A percentile compares a stretch with the other conserved stretches of the same genome.
Evolutionary conservation across 768 basidiomycete genomes (phyloP).

Genomic region (Coprinellus micaceus): DNA sequence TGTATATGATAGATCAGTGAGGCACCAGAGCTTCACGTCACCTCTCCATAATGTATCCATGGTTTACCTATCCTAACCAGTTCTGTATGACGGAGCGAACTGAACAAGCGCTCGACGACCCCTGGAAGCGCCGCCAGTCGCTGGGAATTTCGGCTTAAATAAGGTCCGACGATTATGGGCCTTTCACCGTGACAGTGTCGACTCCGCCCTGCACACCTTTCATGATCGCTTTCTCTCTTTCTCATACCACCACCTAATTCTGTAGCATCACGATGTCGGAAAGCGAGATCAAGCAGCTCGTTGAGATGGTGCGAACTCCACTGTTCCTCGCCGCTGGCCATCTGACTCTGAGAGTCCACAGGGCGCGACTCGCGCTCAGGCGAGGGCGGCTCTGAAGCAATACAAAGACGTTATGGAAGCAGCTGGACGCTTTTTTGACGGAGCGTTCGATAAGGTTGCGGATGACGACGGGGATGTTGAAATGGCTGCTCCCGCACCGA

Average conservation of each 20-base stretch:
- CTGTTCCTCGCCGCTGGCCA: not conserved
- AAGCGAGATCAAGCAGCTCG: constrained; percentile 47
- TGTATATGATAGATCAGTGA: constrained; percentile 4
- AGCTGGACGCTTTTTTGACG: constrained; percentile 81
- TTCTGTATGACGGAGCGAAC: too few species aligned
- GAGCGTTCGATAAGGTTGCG: constrained; percentile 74
- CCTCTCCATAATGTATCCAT: not conserved
- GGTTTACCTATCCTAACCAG: not conserved
- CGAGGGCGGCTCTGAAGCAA: constrained; percentile 75
- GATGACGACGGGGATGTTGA: constrained; percentile 54
- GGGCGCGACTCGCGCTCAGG: constrained; percentile 83
- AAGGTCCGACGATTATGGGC: not conserved
- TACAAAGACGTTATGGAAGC: constrained; percentile 91
- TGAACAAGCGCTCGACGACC: too few species aligned
- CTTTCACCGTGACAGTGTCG: not conserved
- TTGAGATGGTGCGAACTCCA: constrained; percentile 37
- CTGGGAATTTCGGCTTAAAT: not conserved
- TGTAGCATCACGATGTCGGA: constrained; percentile 35
- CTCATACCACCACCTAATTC: not conserved
- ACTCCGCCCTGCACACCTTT: not conserved
- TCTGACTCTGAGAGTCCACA: constrained; percentile 26
- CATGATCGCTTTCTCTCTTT: not conserved
- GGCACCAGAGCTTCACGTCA: not conserved
- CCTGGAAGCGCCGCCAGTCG: too few species aligned
- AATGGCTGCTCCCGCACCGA: constrained; percentile 33